Evolutionary conservation across 1,139 yeast species (phyloP), one percentile per base, ranked within the genome.

Genomic region (Tardiomyces digboiensis): DNA sequence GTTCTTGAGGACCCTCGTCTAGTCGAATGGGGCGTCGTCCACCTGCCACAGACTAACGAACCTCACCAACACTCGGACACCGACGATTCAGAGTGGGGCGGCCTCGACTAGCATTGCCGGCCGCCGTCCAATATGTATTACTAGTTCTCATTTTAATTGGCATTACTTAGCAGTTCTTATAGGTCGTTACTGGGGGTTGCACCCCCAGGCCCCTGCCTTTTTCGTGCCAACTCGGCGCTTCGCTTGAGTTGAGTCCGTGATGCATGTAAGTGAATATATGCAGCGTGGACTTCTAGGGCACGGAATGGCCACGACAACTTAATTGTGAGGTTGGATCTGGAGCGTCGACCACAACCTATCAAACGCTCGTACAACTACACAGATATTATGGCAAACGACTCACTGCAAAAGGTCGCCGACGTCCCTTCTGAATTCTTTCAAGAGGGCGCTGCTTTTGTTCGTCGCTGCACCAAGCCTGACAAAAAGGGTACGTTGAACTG

Each of bases 391-490:
- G 33, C 33, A 4, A 58, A 52, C 13, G 54, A 51, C 2, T 14
- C 54, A 47, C 14, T 85, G 64, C 95, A 86, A 67, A 86, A 85
- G 69, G 64, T 87, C 52, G 77, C 93, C 40, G 96, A 89, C 64
- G 82, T 86, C 52, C 97, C 97, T 55, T 75, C 81, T 54, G 96
- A 87, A 62, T 88, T 89, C 72, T 72, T 88, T 68, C 85, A 80
- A 69, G 97, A 89, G 59, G 96, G 97, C 52, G 69, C 81, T 51
- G 87, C 89, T 49, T 91, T 91, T 66, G 74, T 91, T 58, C 78
- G 78, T 65, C 86, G 87, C 69, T 89, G 97, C 72, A 84, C 91
- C 62, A 91, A 89, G 71, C 98, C 98, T 55, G 82, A 82, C 65
- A 72, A 75, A 64, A 84, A 82, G 67, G 84, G 84, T 78, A 67